These are phyloP conservation scores for Hanseniaspora gamundiae DNA, from an alignment of 1,139 yeast species.

Conservation along the genomic window DNA sequence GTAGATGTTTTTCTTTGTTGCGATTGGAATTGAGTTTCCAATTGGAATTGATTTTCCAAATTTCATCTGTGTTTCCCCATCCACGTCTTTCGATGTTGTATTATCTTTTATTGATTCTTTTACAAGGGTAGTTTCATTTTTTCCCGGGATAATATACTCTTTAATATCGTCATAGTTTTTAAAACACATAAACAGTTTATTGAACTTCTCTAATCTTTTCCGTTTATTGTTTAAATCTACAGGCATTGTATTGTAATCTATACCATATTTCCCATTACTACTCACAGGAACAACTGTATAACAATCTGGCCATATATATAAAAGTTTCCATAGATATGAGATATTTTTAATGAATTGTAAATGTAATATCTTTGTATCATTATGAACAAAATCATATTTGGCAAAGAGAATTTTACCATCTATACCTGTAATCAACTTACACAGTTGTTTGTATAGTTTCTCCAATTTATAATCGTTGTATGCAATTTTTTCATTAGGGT, in stretches of 20 bases:
- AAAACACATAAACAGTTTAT: not conserved
- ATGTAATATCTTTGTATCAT: not conserved
- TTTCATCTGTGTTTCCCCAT: no score
- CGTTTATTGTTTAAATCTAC: not conserved
- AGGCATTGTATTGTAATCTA: not conserved
- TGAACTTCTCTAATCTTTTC: not conserved
- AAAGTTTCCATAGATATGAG: not conserved
- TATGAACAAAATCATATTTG: not conserved
- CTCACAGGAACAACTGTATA: not conserved
- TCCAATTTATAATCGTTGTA: not conserved
- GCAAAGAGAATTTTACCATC: not conserved
- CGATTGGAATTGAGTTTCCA: no score
- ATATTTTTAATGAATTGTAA: not conserved
- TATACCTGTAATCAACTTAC: not conserved
- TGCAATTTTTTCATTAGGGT: not conserved
- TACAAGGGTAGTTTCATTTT: no score
- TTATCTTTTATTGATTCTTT: no score
- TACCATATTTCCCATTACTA: not conserved
- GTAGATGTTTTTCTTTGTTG: not conserved
- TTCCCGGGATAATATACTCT: no score
- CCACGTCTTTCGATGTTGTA: no score
- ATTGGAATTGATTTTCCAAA: no score
- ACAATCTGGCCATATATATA: not conserved
- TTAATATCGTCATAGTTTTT: not conserved
- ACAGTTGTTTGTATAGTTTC: not conserved